Evolutionary conservation across 2,329 filamentous ascomycete species (phyloP), one percentile per base, ranked within the genome.

Genomic region (Exophiala bonariae): DNA sequence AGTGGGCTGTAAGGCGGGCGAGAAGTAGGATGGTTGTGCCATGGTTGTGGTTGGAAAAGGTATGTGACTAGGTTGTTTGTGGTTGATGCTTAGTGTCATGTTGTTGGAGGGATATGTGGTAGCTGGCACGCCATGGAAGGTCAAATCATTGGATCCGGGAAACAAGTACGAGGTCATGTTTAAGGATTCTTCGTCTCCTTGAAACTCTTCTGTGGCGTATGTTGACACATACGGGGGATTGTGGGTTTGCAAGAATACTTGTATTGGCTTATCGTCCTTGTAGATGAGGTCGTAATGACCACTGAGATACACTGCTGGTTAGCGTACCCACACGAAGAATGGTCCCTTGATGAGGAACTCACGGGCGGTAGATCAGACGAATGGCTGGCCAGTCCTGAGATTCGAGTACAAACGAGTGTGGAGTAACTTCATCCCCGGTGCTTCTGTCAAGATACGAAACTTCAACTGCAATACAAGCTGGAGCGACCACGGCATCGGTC

Each of bases 201-300:
- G 36, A 37, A 55, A 49, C n/a, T 39, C 22, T 11, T 47, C 39
- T 26, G 33, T 32, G n/a, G 13, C 10, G 13, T 35, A 32, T 16
- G 52, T 17, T 2, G 31, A 10, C n/a, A 52, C 23, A 37, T 52
- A 55, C 41, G 47, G 52, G 22, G 52, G 52, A 31, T 42, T 17
- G 3, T 49, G 34, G 9, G 49, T 47, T 30, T 56, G 53, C 19
- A 58, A 20, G 32, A 50, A 56, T 5, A 58, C 56, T 37, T 55
- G 54, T 10, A 56, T 31, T 13, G 49, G 54, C 17, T 44, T 49
- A 19, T 54, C 49, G 20, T 77, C 73, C 63, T 82, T 84, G 74
- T 99, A 99, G 26, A 97, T 78, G 52, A 99, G 84, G 67, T 97
- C 93, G 67, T 97, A 99, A 69, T 97, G 93, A 50, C 89, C 89